A percentile compares a stretch with the other conserved stretches of the same genome.
Conservation (phyloP, 495 filamentous ascomycete species). For the Hyaloscypha finlandica region DNA sequence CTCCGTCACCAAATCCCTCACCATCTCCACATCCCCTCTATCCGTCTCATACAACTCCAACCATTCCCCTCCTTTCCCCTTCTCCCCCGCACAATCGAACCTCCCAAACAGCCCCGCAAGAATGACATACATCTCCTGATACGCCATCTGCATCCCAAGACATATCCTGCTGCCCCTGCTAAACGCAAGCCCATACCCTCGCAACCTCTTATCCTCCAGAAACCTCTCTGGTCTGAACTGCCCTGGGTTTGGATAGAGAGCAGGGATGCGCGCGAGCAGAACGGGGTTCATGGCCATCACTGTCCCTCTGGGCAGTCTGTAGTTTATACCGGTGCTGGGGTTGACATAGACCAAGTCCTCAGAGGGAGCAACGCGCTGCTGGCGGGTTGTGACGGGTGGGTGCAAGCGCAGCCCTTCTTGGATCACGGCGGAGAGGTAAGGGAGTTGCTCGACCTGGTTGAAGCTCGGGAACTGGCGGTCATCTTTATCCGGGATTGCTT, state of each 20-base stretch:
- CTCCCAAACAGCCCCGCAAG: constrained; percentile 39
- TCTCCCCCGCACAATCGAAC: constrained; percentile 23
- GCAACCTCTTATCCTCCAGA: constrained; percentile 39
- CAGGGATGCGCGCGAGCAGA: constrained; percentile 31
- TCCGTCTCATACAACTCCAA: constrained; percentile 23
- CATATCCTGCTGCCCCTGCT: constrained; percentile 47
- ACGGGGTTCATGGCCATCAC: constrained; percentile 42
- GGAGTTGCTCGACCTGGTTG: constrained; percentile 37
- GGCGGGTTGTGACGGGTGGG: constrained; percentile 37
- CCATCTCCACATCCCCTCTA: constrained; percentile 20
- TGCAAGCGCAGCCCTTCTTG: constrained; percentile 15
- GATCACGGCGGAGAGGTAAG: constrained; percentile 18
- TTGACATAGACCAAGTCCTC: constrained; percentile 10
- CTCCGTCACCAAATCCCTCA: constrained; percentile 8
- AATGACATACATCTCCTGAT: constrained; percentile 43
- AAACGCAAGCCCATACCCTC: constrained; percentile 45
- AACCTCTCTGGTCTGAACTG: constrained; percentile 52
- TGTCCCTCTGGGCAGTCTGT: constrained; percentile 27
- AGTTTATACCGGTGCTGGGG: neutral
- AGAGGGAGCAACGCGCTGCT: constrained; percentile 37
- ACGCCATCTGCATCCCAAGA: constrained; percentile 48
- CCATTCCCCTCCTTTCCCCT: constrained; percentile 9
- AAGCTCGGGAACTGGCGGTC: constrained; percentile 33
- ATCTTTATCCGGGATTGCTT: constrained; percentile 21
- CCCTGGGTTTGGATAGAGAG: constrained; percentile 48